Percentiles rank a stretch among this genome's conserved stretches.
phyloP scores from a whole-genome alignment of 306 rosid genomes.

The Fagus sylvatica region DNA sequence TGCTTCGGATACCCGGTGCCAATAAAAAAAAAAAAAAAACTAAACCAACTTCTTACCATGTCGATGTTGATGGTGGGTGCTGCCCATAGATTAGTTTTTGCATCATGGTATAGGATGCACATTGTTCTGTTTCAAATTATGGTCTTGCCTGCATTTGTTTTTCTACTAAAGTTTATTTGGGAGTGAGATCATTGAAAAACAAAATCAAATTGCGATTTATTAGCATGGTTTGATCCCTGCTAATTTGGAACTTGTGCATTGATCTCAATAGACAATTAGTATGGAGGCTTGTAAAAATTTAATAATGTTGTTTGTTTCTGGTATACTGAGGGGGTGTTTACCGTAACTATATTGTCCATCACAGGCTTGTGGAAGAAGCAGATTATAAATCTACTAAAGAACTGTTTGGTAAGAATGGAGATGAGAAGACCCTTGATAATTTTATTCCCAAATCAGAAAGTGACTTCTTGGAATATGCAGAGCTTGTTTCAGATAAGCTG shows the following conservation, averaged over 20 bases:
- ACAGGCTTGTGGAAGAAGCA: constrained; percentile 89
- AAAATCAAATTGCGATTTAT: not conserved
- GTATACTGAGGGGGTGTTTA: not conserved
- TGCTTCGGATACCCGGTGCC: too few species aligned
- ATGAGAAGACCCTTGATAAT: constrained; percentile 76
- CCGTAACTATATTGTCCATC: constrained; percentile 13
- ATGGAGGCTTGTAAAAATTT: not conserved
- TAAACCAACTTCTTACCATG: not conserved
- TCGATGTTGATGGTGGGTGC: not conserved
- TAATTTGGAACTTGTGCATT: not conserved
- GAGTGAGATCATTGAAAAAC: not conserved
- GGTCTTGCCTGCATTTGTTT: not conserved
- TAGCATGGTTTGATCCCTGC: not conserved
- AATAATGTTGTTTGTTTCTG: not conserved
- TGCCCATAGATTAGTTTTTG: not conserved
- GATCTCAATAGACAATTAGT: not conserved
- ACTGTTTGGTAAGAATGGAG: constrained; percentile 55
- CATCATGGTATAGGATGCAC: not conserved
- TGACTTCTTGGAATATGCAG: constrained; percentile 90
- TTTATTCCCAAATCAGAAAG: constrained; percentile 89
- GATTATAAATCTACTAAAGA: constrained; percentile 84
- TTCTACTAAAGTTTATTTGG: not conserved
- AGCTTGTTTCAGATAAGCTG: constrained; percentile 71
- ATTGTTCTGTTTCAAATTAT: not conserved
- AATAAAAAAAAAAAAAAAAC: too few species aligned